Conservation (phyloP, 192 early-diverging fungal genomes). For the Gryganskiella cystojenkinii region DNA sequence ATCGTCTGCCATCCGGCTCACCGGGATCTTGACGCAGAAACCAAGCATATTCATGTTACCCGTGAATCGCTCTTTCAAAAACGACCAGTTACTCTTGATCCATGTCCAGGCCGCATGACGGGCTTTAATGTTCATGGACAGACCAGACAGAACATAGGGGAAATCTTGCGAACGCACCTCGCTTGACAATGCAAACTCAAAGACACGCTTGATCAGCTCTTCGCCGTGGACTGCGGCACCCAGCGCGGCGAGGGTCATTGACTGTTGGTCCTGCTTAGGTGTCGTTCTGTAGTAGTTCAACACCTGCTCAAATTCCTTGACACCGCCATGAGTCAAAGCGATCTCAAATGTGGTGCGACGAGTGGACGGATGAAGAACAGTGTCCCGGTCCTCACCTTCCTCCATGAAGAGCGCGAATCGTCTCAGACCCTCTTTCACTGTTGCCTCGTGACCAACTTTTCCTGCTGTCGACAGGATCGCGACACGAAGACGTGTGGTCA, state of each 20-base stretch:
- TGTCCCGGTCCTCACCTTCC: constrained; percentile 60
- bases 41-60: constrained; percentile 71
- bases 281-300: constrained; percentile 57
- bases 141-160: constrained; percentile 58
- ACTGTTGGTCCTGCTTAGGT: constrained; percentile 56
- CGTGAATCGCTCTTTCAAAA: constrained; percentile 60
- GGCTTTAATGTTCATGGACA: constrained; percentile 51
- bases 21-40: constrained; percentile 59
- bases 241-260: constrained; percentile 68
- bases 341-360: constrained; percentile 68
- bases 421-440: constrained; percentile 61
- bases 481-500: constrained; percentile 63
- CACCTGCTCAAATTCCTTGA: constrained; percentile 54
- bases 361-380: constrained; percentile 68
- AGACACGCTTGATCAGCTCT: constrained; percentile 59
- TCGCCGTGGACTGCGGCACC: constrained; percentile 61
- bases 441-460: constrained; percentile 61
- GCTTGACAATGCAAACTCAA: constrained; percentile 66
- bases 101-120: constrained; percentile 65
- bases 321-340: constrained; percentile 61
- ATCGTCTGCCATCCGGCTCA: constrained; percentile 58
- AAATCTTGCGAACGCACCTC: constrained; percentile 70
- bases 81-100: constrained; percentile 62
- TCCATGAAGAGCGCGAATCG: constrained; percentile 66
- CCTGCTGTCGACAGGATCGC: constrained; percentile 73